phyloP scores from a whole-genome alignment of 2,329 filamentous ascomycete genomes.

The Trichoderma sp. region DNA sequence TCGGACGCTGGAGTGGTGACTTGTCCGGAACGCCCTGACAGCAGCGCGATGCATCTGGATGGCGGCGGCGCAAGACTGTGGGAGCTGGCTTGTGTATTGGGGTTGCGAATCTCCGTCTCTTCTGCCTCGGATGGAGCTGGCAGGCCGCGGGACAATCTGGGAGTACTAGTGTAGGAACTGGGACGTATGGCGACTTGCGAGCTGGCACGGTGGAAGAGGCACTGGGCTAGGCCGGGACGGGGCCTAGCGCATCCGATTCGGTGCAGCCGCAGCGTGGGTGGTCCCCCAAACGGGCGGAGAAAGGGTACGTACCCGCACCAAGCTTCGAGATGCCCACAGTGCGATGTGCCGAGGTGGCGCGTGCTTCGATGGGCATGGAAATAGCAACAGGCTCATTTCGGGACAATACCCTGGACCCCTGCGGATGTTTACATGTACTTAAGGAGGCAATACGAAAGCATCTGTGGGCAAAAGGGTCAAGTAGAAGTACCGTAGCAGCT shows the following conservation, averaged over 20 bases:
- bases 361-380: background rate
- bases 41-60: slow-evolving; percentile 73
- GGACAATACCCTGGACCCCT: slow-evolving; percentile 5
- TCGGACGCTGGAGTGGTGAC: slow-evolving; percentile 63
- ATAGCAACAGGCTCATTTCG: slow-evolving; percentile 19
- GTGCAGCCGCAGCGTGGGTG: background rate
- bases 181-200: background rate
- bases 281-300: background rate
- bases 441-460: background rate
- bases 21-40: slow-evolving; percentile 67
- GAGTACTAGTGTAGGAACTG: slow-evolving; percentile 1
- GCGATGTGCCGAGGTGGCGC: background rate
- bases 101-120: slow-evolving; percentile 9
- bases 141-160: slow-evolving; percentile 22
- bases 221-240: background rate
- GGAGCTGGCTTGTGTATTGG: slow-evolving; percentile 19
- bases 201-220: background rate
- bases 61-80: slow-evolving; percentile 10
- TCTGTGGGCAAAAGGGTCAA: background rate
- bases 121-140: slow-evolving; percentile 23
- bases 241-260: background rate
- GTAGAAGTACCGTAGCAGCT: background rate
- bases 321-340: slow-evolving; percentile 1
- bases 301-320: background rate
- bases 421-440: slow-evolving; percentile 1